Evolutionary conservation across 2,329 filamentous ascomycete genomes (phyloP).

Genomic region (Nothophaeocryptopus gaeumannii): DNA sequence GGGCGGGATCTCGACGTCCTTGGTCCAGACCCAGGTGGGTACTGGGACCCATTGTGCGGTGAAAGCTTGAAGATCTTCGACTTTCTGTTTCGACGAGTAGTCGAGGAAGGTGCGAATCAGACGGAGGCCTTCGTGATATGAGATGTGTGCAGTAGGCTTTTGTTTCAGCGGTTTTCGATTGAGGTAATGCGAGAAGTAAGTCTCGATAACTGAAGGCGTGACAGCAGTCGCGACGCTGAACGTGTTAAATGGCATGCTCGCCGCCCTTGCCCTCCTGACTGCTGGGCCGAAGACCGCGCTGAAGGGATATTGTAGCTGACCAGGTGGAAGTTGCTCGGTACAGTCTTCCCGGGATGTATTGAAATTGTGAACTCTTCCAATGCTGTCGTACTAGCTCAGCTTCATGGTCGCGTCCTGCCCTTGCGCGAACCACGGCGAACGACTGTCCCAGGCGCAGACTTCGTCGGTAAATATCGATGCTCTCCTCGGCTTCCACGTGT

Average conservation of each 20-base stretch:
- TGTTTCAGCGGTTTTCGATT: slow-evolving; percentile 71
- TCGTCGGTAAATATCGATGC: background rate
- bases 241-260: slow-evolving; percentile 67
- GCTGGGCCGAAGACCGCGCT: too few relatives aligned
- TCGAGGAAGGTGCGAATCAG: slow-evolving; percentile 81
- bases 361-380: too few relatives aligned
- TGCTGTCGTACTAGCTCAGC: too few relatives aligned
- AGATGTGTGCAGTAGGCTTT: slow-evolving; percentile 84
- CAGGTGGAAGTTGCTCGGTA: too few relatives aligned
- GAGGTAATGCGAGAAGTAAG: slow-evolving; percentile 85
- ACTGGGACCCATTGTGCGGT: slow-evolving; percentile 88
- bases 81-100: slow-evolving; percentile 81
- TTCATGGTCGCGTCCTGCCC: slow-evolving; percentile 1
- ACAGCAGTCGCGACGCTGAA: slow-evolving; percentile 78
- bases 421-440: background rate
- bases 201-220: slow-evolving; percentile 82
- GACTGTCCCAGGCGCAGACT: background rate
- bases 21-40: slow-evolving; percentile 80
- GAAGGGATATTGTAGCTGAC: too few relatives aligned
- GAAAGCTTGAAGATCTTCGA: slow-evolving; percentile 91
- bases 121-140: slow-evolving; percentile 88
- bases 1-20: slow-evolving; percentile 64
- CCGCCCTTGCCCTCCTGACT: background rate
- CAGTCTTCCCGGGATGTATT: background rate
- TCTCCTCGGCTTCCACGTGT: too few relatives aligned